These are phyloP conservation scores for Diacronema lutheri DNA, from an alignment of 78 protist species.

Conservation along the genomic window DNA sequence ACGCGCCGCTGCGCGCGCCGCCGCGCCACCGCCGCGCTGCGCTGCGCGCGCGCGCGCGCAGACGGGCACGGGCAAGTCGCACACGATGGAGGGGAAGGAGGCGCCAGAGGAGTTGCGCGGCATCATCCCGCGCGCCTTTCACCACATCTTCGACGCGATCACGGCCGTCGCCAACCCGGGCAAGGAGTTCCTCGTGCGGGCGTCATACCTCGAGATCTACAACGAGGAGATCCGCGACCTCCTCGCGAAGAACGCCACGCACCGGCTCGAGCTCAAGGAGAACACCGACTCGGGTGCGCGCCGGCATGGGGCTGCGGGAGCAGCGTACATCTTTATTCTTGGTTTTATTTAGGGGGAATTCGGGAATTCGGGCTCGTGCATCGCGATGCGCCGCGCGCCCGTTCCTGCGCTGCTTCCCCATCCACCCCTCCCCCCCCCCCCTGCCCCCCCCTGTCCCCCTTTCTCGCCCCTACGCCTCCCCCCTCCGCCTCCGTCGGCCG, in stretches of 20 bases:
- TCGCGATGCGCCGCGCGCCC: too few relatives aligned
- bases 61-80: slow-evolving; percentile 22
- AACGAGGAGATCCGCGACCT: slow-evolving; percentile 75
- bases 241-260: slow-evolving; percentile 25
- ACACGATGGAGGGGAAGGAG: slow-evolving; percentile 17
- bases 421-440: not conserved
- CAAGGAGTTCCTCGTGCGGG: slow-evolving; percentile 48
- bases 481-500: too few relatives aligned
- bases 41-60: too few relatives aligned
- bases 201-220: slow-evolving; percentile 74
- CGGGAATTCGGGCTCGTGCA: too few relatives aligned
- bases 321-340: too few relatives aligned
- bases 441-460: not conserved
- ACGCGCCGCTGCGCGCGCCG: too few relatives aligned
- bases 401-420: too few relatives aligned
- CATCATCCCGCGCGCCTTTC: slow-evolving; percentile 40
- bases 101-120: slow-evolving; percentile 37
- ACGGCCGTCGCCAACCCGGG: not conserved
- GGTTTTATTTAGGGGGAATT: too few relatives aligned
- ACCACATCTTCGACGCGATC: slow-evolving; percentile 14
- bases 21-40: too few relatives aligned
- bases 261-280: slow-evolving; percentile 64
- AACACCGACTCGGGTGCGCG: slow-evolving; percentile 31
- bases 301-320: too few relatives aligned
- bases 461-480: not conserved